Percentiles rank a stretch among this genome's conserved stretches.
Evolutionary conservation across 2,329 filamentous ascomycete genomes (phyloP).

Genomic region (Apiospora hydei): DNA sequence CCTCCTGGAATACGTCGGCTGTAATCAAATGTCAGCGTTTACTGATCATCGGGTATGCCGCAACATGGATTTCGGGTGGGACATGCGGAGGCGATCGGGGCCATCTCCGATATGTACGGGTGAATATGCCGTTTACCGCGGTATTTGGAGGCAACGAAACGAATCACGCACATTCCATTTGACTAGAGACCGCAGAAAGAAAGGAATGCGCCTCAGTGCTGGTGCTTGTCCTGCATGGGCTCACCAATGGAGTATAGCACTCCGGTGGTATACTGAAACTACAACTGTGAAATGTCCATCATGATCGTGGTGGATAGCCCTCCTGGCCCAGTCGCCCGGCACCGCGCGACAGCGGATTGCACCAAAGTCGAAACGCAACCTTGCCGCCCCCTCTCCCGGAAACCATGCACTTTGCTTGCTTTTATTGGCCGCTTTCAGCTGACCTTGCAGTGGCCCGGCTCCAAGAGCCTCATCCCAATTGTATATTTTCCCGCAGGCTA

Average conservation of each 20-base stretch:
- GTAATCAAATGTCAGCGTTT: neutral
- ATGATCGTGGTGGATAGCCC: conserved; percentile 8
- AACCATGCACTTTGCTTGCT: neutral
- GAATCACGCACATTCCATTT: neutral
- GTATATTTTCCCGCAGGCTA: conserved; percentile 19
- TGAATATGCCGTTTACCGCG: conserved; percentile 11
- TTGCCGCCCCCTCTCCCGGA: neutral
- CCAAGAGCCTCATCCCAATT: conserved; percentile 15
- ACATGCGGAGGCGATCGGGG: conserved; percentile 13
- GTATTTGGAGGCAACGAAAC: neutral
- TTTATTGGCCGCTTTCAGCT: conserved; percentile 20
- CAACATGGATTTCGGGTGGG: neutral
- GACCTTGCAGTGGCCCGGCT: conserved; percentile 4
- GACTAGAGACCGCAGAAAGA: neutral
- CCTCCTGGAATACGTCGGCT: neutral
- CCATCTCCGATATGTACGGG: conserved; percentile 15
- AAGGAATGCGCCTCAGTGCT: neutral
- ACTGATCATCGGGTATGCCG: neutral
- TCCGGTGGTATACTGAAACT: neutral
- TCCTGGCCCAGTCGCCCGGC: conserved; percentile 15
- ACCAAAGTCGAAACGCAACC: conserved; percentile 10
- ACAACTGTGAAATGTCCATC: neutral
- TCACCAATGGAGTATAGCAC: conserved; percentile 12
- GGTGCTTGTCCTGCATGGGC: neutral
- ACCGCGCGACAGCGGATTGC: conserved; percentile 9